Evolutionary conservation across 345 rosid genomes (phyloP).

Genomic region (Theobroma cacao): DNA sequence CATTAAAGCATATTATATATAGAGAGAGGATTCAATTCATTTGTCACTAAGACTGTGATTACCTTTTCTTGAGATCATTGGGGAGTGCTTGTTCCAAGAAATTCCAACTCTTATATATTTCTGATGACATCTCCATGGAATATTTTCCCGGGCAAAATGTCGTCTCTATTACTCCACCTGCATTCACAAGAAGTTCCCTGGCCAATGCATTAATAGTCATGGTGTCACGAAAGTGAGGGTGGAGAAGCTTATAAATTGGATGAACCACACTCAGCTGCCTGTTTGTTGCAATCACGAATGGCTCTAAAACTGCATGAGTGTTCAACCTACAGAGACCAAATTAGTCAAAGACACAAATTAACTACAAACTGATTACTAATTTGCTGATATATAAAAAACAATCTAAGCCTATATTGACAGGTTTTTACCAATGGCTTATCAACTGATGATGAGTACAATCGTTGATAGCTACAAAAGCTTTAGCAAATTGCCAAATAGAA

Average conservation of each 20-base stretch:
- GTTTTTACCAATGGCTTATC: slow-evolving; percentile 78
- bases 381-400: neutral
- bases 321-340: slow-evolving; percentile 41
- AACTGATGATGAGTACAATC: slow-evolving; percentile 84
- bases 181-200: slow-evolving; percentile 56
- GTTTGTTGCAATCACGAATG: slow-evolving; percentile 70
- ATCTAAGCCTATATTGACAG: neutral
- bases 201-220: slow-evolving; percentile 74
- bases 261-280: slow-evolving; percentile 76
- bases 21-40: too few species aligned
- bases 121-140: slow-evolving; percentile 64
- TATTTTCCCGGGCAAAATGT: slow-evolving; percentile 56
- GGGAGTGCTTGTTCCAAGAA: slow-evolving; percentile 77
- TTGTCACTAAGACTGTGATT: neutral
- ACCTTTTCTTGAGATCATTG: slow-evolving; percentile 73
- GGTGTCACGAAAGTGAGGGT: slow-evolving; percentile 82
- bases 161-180: slow-evolving; percentile 56
- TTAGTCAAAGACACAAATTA: neutral
- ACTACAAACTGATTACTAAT: neutral
- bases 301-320: slow-evolving; percentile 70
- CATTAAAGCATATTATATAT: neutral
- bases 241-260: slow-evolving; percentile 66
- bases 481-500: slow-evolving; percentile 74
- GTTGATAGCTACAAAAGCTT: slow-evolving; percentile 74
- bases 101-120: slow-evolving; percentile 49